Evolutionary conservation across 805 yeast genomes (phyloP), one percentile per base, ranked within the genome.

Genomic region (Wickerhamiella alocasiicola): DNA sequence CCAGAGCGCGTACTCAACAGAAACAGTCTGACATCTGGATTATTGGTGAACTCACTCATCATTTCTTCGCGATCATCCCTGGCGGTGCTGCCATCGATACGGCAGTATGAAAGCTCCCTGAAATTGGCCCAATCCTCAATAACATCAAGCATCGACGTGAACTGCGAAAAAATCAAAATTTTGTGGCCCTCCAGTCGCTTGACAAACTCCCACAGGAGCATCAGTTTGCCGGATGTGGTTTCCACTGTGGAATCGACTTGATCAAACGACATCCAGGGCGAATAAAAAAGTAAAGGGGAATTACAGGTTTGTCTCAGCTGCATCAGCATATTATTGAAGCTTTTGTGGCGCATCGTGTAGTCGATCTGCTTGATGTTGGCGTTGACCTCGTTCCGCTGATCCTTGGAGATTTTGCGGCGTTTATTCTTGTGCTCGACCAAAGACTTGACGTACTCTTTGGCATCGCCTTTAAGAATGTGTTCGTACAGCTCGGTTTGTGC

Each of bases 1-100:
- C 96, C 98, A 1, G 97, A 88, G 46, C 97, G 67, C 0, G 98
- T 91, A 11, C 94, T 80, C 11, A 91, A 65, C 39, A 91, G 58
- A 48, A 88, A 88, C 1, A 85, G 67, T 20, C 64, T 60, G 20
- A 54, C 52, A 11, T 52, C 56, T 11, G 52, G 33, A 4, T 56
- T 57, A 20, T 54, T 55, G 18, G 62, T 49, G 53, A 81, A 91
- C 4, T 54, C 55, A 2, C 65, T 61, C 30, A 88, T 81, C 49
- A 76, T 72, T 9, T 59, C 67, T 44, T 78, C 76, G 44, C 98
- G 68, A 5, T 73, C 78, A 0, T 56, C 70, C 49, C 81, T 87
- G 27, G 68, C 55, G 2, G 78, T 73, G 9, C 76, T 62, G 0
- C 98, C 98, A 54, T 85, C 95, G 16, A 84, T 70, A 44, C 93